Percentiles rank a stretch among this genome's conserved stretches.
phyloP scores from a whole-genome alignment of 2,329 filamentous ascomycete species.

The Xylaria sp. region DNA sequence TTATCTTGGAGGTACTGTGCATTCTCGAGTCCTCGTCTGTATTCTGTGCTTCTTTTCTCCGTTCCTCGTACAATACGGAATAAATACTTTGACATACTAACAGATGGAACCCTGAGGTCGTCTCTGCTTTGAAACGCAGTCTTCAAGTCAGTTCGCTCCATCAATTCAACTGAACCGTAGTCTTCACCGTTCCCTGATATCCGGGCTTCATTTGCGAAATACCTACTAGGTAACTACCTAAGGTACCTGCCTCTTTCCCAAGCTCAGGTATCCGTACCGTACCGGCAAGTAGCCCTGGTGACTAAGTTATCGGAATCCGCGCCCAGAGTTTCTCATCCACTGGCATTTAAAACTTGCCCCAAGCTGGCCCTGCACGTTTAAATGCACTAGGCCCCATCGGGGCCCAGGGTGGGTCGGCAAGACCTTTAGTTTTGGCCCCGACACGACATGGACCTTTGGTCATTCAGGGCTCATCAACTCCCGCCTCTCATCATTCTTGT shows the following conservation, averaged over 20 bases:
- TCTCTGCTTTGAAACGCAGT: too few species aligned
- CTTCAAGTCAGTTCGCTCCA: too few species aligned
- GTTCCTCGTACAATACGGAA: too few species aligned
- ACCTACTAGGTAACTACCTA: too few species aligned
- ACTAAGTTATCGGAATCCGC: not conserved
- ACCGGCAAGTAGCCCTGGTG: not conserved
- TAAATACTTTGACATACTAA: too few species aligned
- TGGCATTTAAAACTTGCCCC: conserved; percentile 12
- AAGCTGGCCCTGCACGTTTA: conserved; percentile 21
- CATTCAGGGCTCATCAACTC: conserved; percentile 29
- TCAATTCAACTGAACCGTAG: too few species aligned
- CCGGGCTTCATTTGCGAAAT: too few species aligned
- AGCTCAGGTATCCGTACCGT: not conserved
- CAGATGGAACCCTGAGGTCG: too few species aligned
- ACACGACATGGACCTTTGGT: conserved; percentile 26
- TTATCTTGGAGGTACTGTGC: too few species aligned
- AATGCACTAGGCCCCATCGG: conserved; percentile 17
- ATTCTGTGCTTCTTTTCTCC: too few species aligned
- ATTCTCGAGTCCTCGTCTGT: too few species aligned
- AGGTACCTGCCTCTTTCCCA: not conserved
- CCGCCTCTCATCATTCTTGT: conserved; percentile 26
- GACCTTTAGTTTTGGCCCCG: conserved; percentile 26
- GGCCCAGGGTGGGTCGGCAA: conserved; percentile 18
- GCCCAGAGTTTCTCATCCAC: conserved; percentile 4
- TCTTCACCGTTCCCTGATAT: too few species aligned